Evolutionary conservation across 495 filamentous ascomycete genomes (phyloP), one percentile per base, ranked within the genome.

Genomic region (Annulohypoxylon stygium): DNA sequence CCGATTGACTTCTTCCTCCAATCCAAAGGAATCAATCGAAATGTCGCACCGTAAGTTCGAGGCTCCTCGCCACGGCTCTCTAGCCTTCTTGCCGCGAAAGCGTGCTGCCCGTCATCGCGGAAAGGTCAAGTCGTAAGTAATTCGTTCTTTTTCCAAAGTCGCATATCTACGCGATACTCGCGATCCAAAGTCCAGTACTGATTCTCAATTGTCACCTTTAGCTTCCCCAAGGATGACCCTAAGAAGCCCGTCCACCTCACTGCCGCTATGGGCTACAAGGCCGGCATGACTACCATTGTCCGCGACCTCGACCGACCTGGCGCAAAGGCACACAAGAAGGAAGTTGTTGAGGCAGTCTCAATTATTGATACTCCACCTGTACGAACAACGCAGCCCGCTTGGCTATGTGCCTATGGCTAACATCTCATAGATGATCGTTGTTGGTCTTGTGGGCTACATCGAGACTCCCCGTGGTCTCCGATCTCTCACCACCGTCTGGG

Each of bases 241-340:
- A 98, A 98, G 91, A 96, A 98, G 89, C 93, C 95, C 78, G 95
- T 98, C 85, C 97, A 99, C 88, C 89, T 99, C 77, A 99, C 97
- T 71, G 97, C 97, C 83, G 88, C 92, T 81, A 94, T 99, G 90
- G 97, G 97, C 83, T 99, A 99, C 92, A 99, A 99, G 93, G 97
- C 97, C 81, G 97, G 97, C 87, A 99, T 99, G 97, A 97, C 93
- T 83, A 99, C 97, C 76, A 95, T 98, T 86, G 97, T 99, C 83
- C 97, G 97, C 87, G 97, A 99, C 86, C 90, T 99, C 81, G 97
- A 99, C 90, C 92, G 97, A 82, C 97, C 97, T 69, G 97, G 97
- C 85, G 97, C 97, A 78, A 99, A 99, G 91, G 92, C 96, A 87
- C 93, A 99, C 91, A 98, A 98, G 93, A 98, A 98, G 92, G 97